These are phyloP conservation scores for Agrostemma githago DNA, from an alignment of 148 eudicot species.

Conservation along the genomic window DNA sequence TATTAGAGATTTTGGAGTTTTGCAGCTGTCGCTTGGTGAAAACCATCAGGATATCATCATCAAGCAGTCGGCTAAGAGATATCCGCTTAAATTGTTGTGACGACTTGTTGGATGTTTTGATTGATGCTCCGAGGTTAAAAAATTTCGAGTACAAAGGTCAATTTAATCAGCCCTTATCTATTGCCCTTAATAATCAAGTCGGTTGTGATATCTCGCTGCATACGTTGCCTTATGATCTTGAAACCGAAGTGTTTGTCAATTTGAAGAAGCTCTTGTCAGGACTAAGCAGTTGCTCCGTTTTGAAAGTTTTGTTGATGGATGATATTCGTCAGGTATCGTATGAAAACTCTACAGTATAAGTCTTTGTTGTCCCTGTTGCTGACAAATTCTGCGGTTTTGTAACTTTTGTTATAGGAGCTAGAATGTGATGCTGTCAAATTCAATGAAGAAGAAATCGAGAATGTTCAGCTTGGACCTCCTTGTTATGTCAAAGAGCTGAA, in stretches of 20 bases:
- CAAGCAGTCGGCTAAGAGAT: background rate
- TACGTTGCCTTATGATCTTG: background rate
- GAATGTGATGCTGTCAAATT: background rate
- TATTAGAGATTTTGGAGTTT: background rate
- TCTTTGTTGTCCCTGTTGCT: background rate
- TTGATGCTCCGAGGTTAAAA: conserved; percentile 1
- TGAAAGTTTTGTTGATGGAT: background rate
- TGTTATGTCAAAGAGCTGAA: background rate
- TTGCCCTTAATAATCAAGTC: background rate
- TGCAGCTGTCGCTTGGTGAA: background rate
- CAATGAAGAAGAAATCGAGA: background rate
- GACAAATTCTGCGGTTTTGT: too few relatives aligned
- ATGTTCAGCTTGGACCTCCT: background rate
- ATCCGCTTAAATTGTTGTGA: background rate
- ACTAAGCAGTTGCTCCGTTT: conserved; percentile 2
- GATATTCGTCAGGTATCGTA: background rate
- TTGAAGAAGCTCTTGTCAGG: background rate
- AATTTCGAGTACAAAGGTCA: background rate
- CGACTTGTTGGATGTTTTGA: background rate
- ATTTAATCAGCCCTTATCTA: background rate
- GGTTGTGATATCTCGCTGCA: background rate
- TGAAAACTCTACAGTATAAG: background rate
- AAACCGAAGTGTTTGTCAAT: background rate
- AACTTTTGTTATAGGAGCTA: too few relatives aligned
- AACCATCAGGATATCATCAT: background rate